Base-by-base conservation (phyloP, 345 rosid genomes). In the Euphorbia pulcherrima region DNA sequence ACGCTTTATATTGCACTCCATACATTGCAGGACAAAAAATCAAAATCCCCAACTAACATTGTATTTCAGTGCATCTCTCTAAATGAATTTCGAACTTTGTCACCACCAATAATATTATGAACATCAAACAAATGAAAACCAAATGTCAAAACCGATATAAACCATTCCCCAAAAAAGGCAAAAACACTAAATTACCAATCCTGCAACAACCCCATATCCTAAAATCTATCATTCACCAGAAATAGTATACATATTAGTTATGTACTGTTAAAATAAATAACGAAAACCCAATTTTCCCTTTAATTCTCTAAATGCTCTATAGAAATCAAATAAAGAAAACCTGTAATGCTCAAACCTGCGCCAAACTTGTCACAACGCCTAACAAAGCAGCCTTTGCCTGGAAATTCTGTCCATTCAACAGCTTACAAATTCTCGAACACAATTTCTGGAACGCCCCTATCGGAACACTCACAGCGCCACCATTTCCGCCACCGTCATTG, bases 341-440 rank as follows among this genome's bases (percentile, higher is more conserved):
- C 2, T 39, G 44, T 39, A 39, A 4, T 6, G 7, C 8, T 4
- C 85, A 65, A 80, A 95, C 98, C 99, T 88, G 97, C 11, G 97
- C 82, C 69, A 95, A 77, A 68, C 86, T 88, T 26, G 90, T 82
- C 53, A 95, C 87, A 0, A 88, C 92, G 2, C 91, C 89, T 80
- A 95, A 84, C 47, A 95, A 84, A 7, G 97, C 81, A 60, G 93
- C 84, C 76, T 86, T 92, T 16, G 94, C 97, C 81, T 79, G 56
- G 76, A 92, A 95, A 85, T 80, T 90, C 24, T 88, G 90, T 59
- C 83, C 92, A 65, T 86, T 86, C 75, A 95, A 81, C 30, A 95
- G 68, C 90, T 95, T 95, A 82, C 92, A 87, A 79, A 94, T 91
- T 81, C 87, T 88, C 7, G 97, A 82, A 72, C 95, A 90, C 68